Evolutionary conservation across 2,329 filamentous ascomycete species (phyloP).

Genomic region (Aschersonia sp.): DNA sequence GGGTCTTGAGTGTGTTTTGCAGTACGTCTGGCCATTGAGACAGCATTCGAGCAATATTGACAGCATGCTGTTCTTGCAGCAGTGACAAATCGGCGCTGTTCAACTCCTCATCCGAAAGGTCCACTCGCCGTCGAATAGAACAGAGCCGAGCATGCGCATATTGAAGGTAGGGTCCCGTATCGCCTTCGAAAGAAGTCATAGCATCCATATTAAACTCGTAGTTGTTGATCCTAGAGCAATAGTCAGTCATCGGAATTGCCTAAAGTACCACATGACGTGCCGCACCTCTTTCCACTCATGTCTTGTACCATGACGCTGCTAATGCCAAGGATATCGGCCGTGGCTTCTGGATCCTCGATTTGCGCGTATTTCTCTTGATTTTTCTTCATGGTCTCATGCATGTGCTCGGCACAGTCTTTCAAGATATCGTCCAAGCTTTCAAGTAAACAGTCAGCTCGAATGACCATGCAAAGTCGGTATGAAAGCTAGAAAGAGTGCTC

Average conservation of each 20-base stretch:
- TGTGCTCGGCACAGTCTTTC: constrained; percentile 70
- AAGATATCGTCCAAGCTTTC: constrained; percentile 8
- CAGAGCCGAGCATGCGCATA: constrained; percentile 64
- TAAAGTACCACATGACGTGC: not conserved
- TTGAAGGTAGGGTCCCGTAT: constrained; percentile 76
- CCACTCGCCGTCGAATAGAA: constrained; percentile 45
- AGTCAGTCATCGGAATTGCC: not conserved
- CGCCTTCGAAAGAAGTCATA: constrained; percentile 75
- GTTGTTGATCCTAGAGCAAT: constrained; percentile 36
- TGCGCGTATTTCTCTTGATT: constrained; percentile 86
- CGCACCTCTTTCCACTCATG: constrained; percentile 83
- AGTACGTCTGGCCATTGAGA: constrained; percentile 77
- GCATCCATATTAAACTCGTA: constrained; percentile 65
- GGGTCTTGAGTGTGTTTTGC: constrained; percentile 69
- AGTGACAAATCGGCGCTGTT: constrained; percentile 50
- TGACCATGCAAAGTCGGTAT: not conserved
- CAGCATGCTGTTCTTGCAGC: constrained; percentile 56
- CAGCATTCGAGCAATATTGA: constrained; percentile 62
- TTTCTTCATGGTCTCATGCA: constrained; percentile 94
- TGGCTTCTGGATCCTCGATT: constrained; percentile 67
- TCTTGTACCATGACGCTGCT: constrained; percentile 96
- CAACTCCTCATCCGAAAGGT: constrained; percentile 41
- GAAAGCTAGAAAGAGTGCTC: not conserved
- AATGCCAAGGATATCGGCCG: constrained; percentile 82
- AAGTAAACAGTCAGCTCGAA: not conserved